Percentiles rank a stretch among this genome's conserved stretches.
phyloP scores from a whole-genome alignment of 208 protist genomes.

The Leishmania gerbilli region DNA sequence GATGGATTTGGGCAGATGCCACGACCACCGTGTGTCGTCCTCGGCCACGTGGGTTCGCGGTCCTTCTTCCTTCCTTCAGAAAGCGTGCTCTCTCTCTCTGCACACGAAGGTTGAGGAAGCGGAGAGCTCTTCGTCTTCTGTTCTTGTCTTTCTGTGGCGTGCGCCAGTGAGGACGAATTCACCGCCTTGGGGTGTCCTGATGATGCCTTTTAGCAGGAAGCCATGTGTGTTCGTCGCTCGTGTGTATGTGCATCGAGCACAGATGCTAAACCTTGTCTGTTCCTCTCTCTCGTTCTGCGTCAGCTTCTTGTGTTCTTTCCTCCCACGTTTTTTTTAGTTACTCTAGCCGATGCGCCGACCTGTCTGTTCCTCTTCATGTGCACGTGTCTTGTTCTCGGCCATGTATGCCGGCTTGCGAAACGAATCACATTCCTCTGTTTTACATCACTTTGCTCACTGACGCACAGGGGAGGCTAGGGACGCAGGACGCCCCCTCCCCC shows the following conservation, averaged over 20 bases:
- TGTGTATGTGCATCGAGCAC: too few relatives aligned
- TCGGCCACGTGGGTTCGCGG: too few relatives aligned
- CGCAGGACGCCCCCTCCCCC: not conserved
- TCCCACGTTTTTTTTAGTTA: not conserved
- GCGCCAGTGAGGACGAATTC: not conserved
- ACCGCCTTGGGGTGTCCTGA: too few relatives aligned
- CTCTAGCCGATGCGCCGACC: not conserved
- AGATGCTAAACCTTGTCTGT: too few relatives aligned
- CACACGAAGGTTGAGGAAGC: too few relatives aligned
- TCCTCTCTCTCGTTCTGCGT: too few relatives aligned
- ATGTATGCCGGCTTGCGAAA: not conserved
- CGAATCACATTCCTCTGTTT: constrained; percentile 1
- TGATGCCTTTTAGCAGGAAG: too few relatives aligned
- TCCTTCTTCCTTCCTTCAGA: too few relatives aligned
- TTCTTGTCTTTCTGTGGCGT: not conserved
- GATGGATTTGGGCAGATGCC: not conserved
- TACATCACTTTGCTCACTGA: not conserved
- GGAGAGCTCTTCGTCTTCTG: too few relatives aligned
- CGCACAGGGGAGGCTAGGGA: not conserved
- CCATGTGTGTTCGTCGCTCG: too few relatives aligned
- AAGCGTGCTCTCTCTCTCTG: too few relatives aligned
- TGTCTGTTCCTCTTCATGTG: not conserved
- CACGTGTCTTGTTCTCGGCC: not conserved
- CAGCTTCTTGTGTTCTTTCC: not conserved
- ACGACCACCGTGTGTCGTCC: not conserved